Base-by-base conservation (phyloP, 2,329 filamentous ascomycete genomes). In the Claviceps sp. region DNA sequence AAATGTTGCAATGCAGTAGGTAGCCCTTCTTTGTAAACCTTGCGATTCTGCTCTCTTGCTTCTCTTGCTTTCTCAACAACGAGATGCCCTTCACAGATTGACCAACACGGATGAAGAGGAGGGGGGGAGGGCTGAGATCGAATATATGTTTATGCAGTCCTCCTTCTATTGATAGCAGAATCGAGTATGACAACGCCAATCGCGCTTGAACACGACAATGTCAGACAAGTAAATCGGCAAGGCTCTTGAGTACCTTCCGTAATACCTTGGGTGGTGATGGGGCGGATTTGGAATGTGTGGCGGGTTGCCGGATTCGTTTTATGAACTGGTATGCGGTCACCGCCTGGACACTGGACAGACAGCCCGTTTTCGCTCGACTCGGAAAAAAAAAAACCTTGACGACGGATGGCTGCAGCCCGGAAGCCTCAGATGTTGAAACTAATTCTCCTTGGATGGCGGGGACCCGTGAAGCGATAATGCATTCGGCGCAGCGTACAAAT, bases 241-340 rank as follows among this genome's bases (percentile, higher is more conserved):
- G 22, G 20, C 5, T 46, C 46, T 18, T 34, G 30, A 34, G 30
- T 34, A 34, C 18, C 40, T 13, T 16, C 20, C 13, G 4, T 42
- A 46, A 54, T 47, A 46, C 52, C 46, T 51, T 38, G 44, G 46
- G 44, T 44, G 43, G 48, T 48, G 45, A 38, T 16, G 45, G 20
- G 42, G 22, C 40, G 3, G 30, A 18, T 18, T 16, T 51, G 52
- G 52, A 54, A 54, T 54, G 52, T 40, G 34, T 38, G 45, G 49
- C 43, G 42, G 26, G 38, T 42, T 43, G 47, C 53, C 53, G 53
- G 50, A 54, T 54, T 34, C 53, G 53, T 49, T 20, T 20, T 36
- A 8, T 24, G 38, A 38, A 47, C 38, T 52, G 53, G 50, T 45
- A 54, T 54, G 53, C 53, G 43, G 50, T 34, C 50, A 47, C 53